Evolutionary conservation across 495 filamentous ascomycete genomes (phyloP).

Genomic region (Alectoria sarmentosa): DNA sequence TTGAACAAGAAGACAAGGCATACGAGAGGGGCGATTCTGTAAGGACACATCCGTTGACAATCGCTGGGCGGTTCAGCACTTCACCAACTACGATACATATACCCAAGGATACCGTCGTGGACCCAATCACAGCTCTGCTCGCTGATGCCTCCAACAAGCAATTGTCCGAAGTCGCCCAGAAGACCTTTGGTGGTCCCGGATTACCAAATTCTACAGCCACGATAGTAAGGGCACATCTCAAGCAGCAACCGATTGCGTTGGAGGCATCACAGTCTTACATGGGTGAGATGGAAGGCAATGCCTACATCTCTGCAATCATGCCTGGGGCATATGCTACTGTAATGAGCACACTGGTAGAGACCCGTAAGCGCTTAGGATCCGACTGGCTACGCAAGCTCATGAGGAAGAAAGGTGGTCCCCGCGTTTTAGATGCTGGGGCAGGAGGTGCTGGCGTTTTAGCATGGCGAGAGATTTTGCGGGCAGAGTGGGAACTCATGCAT

Average conservation of each 20-base stretch:
- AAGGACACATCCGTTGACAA: conserved; percentile 60
- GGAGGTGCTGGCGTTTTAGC: conserved; percentile 80
- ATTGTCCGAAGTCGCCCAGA: conserved; percentile 58
- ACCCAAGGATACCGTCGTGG: conserved; percentile 56
- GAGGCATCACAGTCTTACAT: conserved; percentile 64
- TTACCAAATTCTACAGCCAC: conserved; percentile 68
- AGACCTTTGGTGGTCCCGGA: conserved; percentile 62
- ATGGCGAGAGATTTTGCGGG: conserved; percentile 73
- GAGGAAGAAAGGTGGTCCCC: conserved; percentile 59
- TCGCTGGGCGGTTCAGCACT: conserved; percentile 56
- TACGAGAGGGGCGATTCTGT: conserved; percentile 29
- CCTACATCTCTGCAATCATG: conserved; percentile 68
- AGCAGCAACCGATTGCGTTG: conserved; percentile 62
- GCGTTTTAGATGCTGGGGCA: conserved; percentile 76
- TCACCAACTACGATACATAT: conserved; percentile 62
- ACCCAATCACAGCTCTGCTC: conserved; percentile 60
- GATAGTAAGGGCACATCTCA: conserved; percentile 39
- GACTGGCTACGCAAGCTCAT: conserved; percentile 70
- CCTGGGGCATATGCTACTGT: conserved; percentile 72
- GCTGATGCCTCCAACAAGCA: conserved; percentile 63
- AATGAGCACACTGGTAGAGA: conserved; percentile 69
- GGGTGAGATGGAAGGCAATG: conserved; percentile 81
- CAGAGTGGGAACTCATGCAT: conserved; percentile 66
- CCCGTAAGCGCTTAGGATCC: conserved; percentile 74
- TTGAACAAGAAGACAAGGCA: conserved; percentile 29